Evolutionary conservation across 345 rosid species (phyloP).

Genomic region (Hevea brasiliensis): DNA sequence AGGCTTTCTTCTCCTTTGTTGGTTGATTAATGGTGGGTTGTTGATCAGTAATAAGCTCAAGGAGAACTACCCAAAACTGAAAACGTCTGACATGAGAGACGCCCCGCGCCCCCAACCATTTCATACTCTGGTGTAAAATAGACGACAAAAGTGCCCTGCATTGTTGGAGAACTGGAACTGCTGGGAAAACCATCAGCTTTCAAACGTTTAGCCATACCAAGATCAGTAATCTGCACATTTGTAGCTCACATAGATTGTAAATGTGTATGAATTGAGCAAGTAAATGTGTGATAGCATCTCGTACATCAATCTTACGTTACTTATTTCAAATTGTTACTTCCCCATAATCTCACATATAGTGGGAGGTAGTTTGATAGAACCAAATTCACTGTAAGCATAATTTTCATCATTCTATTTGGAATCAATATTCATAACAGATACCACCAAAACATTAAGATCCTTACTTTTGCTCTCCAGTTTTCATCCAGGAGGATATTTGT

Average conservation of each 20-base stretch:
- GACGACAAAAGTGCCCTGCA: slow-evolving; percentile 97
- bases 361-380: too few species aligned
- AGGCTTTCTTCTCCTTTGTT: slow-evolving; percentile 91
- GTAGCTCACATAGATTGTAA: not conserved
- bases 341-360: not conserved
- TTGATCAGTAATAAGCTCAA: slow-evolving; percentile 89
- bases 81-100: slow-evolving; percentile 92
- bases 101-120: slow-evolving; percentile 89
- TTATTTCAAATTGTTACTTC: not conserved
- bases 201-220: slow-evolving; percentile 93
- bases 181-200: slow-evolving; percentile 80
- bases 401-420: not conserved
- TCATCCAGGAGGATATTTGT: too few species aligned
- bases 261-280: not conserved
- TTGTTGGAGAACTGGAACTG: slow-evolving; percentile 83
- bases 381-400: too few species aligned
- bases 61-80: slow-evolving; percentile 94
- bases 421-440: not conserved
- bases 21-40: slow-evolving; percentile 65
- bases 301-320: not conserved
- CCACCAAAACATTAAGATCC: slow-evolving; percentile 18
- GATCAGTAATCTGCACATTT: slow-evolving; percentile 84
- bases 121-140: slow-evolving; percentile 97
- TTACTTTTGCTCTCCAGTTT: slow-evolving; percentile 90
- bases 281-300: not conserved